A percentile compares a stretch with the other conserved stretches of the same genome.
phyloP scores from a whole-genome alignment of 768 basidiomycete genomes.

The Trametes cingulata region DNA sequence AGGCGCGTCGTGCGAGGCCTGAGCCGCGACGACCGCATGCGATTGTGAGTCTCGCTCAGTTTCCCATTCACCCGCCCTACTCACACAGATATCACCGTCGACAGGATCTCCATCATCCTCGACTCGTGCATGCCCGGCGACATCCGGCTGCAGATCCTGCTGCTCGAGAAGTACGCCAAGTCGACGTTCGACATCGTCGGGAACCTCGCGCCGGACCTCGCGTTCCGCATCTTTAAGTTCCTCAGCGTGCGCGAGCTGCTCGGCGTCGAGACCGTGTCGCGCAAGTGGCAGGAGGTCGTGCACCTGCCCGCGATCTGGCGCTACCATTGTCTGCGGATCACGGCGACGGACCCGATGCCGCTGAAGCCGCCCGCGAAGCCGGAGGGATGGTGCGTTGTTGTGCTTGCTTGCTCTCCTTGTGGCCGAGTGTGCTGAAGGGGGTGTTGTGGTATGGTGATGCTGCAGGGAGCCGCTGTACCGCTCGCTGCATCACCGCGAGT shows the following conservation, averaged over 20 bases:
- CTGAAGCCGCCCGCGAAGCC: conserved; percentile 61
- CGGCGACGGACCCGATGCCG: conserved; percentile 68
- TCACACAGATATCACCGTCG: neutral
- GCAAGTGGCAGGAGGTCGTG: conserved; percentile 45
- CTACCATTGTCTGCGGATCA: conserved; percentile 72
- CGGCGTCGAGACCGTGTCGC: conserved; percentile 53
- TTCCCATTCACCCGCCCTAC: no score
- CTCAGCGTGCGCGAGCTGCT: conserved; percentile 64
- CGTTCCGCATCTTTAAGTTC: conserved; percentile 60
- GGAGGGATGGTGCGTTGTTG: conserved; percentile 65
- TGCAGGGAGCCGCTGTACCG: conserved; percentile 70
- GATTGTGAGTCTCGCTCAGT: conserved; percentile 58
- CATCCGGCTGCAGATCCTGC: conserved; percentile 78
- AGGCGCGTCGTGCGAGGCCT: conserved; percentile 62
- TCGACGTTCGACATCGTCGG: conserved; percentile 85
- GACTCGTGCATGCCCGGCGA: conserved; percentile 83
- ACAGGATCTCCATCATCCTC: conserved; percentile 60
- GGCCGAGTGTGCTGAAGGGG: neutral
- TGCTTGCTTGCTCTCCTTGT: neutral
- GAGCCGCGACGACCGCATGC: conserved; percentile 67
- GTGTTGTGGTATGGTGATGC: neutral
- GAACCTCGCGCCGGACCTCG: conserved; percentile 63
- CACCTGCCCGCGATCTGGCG: conserved; percentile 76
- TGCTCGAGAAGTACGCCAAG: conserved; percentile 80
- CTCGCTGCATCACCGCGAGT: conserved; percentile 81